Evolutionary conservation across 192 early-diverging fungal genomes (phyloP), one percentile per base, ranked within the genome.

Genomic region (Lunasporangiospora selenospora): DNA sequence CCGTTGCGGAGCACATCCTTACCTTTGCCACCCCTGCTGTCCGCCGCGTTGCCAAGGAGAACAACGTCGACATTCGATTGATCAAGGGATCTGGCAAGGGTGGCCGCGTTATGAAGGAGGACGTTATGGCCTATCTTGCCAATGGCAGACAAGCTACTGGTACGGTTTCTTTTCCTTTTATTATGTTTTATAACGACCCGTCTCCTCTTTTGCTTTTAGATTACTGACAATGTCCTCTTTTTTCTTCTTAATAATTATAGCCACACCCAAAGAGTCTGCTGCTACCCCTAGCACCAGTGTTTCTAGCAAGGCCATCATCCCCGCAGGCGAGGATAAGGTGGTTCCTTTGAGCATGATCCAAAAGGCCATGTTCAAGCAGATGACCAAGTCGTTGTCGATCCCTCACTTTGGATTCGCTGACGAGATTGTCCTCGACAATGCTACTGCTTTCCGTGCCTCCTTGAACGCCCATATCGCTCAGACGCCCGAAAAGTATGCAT

Each of bases 401-500:
- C 97, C 97, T 2, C 95, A 99, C 77, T 95, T 99, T 81, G 88
- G 94, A 15, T 99, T 87, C 85, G 88, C 90, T 32, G 97, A 99
- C 55, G 93, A 95, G 61, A 89, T 98, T 57, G 76, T 85, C 37
- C 65, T 98, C 21, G 88, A 96, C 64, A 79, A 85, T 10, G 77
- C 85, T 9, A 81, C 88, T 43, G 76, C 66, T 10, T 86, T 88
- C 31, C 87, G 95, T 1, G 53, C 63, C 21, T 58, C 75, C 29
- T 77, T 99, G 63, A 96, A 96, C 71, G 60, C 43, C 31, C 60
- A 85, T 36, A 63, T 96, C 16, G 47, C 80, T 45, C 73, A 70
- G 34, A 55, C 78, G 7, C 67, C 79, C n/a, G 58, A 77, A 7
- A 58, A 75, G 43, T 83, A 77, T 49, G 48, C 81, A 4, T 78